Percentiles rank a stretch among this genome's conserved stretches.
Evolutionary conservation across 2,329 filamentous ascomycete genomes (phyloP).

Genomic region (Arthrobotrys sinensis): DNA sequence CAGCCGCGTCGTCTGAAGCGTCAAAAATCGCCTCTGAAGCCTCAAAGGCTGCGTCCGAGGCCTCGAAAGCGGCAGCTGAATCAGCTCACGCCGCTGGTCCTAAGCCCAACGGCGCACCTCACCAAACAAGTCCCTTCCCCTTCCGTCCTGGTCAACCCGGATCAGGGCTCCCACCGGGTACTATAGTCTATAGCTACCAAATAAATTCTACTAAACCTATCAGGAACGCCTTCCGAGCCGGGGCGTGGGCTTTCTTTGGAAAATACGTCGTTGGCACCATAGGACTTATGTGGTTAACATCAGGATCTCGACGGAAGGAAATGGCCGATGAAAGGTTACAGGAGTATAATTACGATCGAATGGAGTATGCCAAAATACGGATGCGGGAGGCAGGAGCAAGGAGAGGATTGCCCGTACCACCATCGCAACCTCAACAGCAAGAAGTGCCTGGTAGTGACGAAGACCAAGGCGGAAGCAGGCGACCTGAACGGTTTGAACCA

Average conservation of each 20-base stretch:
- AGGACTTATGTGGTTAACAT: conserved; percentile 20
- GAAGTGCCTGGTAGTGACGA: background rate
- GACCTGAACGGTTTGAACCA: conserved; percentile 4
- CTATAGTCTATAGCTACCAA: background rate
- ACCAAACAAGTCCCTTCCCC: too few species aligned
- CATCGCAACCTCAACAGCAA: background rate
- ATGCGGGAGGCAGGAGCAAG: conserved; percentile 4
- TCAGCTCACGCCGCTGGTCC: background rate
- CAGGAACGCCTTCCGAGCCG: background rate
- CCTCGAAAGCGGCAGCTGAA: background rate
- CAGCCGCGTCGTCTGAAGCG: too few species aligned
- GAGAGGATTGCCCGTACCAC: conserved; percentile 3
- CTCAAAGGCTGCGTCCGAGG: background rate
- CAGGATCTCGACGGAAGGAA: conserved; percentile 22
- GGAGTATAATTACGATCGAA: conserved; percentile 49
- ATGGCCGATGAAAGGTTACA: conserved; percentile 48
- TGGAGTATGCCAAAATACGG: conserved; percentile 23
- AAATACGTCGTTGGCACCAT: conserved; percentile 25
- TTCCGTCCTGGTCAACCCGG: background rate
- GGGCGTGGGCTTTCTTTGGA: conserved; percentile 35
- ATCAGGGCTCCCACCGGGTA: background rate
- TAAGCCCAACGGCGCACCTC: background rate
- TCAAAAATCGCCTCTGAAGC: background rate
- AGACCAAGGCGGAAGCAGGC: background rate
- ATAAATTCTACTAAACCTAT: background rate